These are phyloP conservation scores for Whalleya microplaca DNA, from an alignment of 2,329 filamentous ascomycete genomes.

Conservation along the genomic window DNA sequence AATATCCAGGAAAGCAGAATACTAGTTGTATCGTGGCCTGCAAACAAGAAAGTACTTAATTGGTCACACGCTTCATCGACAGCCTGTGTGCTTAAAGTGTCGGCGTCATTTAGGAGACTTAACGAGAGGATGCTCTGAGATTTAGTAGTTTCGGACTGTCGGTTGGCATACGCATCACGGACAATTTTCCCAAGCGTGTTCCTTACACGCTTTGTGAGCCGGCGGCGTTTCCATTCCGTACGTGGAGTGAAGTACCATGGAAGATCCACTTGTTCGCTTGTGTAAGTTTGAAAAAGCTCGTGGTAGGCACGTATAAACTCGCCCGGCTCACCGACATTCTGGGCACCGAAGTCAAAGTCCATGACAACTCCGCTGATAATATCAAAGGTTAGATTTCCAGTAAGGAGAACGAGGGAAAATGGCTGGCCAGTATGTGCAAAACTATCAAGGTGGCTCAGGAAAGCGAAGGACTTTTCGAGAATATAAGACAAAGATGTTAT, in stretches of 20 bases:
- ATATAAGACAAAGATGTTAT: constrained; percentile 42
- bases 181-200: background rate
- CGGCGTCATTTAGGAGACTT: constrained; percentile 1
- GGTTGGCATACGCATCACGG: background rate
- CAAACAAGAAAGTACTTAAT: constrained; percentile 16
- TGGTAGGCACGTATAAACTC: constrained; percentile 10
- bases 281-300: constrained; percentile 9
- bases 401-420: constrained; percentile 31
- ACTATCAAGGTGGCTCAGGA: constrained; percentile 37
- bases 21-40: constrained; percentile 19
- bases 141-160: background rate
- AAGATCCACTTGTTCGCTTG: constrained; percentile 2
- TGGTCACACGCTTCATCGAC: constrained; percentile 15
- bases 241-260: constrained; percentile 6
- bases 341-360: constrained; percentile 16
- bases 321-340: background rate
- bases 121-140: constrained; percentile 3
- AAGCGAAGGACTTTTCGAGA: constrained; percentile 39
- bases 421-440: constrained; percentile 29
- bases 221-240: background rate
- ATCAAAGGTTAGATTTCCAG: constrained; percentile 26
- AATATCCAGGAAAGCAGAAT: constrained; percentile 4
- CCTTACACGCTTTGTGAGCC: background rate
- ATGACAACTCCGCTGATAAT: constrained; percentile 18
- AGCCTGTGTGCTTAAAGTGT: constrained; percentile 2